Percentiles rank a stretch among this genome's conserved stretches.
Evolutionary conservation across 768 basidiomycete species (phyloP).

Genomic region (Leccinum truebloodii): DNA sequence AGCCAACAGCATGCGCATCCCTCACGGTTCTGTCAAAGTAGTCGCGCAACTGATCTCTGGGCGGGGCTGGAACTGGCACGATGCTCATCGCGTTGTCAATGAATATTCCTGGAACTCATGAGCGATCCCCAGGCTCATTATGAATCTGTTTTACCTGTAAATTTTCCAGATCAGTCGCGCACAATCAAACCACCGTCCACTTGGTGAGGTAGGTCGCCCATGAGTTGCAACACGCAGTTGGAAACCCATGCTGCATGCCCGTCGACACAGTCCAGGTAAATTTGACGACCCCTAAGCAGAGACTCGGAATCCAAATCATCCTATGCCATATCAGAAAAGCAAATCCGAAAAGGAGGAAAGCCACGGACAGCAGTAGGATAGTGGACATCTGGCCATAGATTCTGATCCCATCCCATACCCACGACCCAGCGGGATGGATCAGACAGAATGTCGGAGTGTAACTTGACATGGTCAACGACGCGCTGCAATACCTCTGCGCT

Average conservation of each 20-base stretch:
- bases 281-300: slow-evolving; percentile 64
- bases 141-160: slow-evolving; percentile 53
- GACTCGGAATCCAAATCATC: slow-evolving; percentile 72
- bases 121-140: neutral
- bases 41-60: slow-evolving; percentile 50
- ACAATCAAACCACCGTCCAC: slow-evolving; percentile 77
- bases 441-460: slow-evolving; percentile 54
- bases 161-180: slow-evolving; percentile 56
- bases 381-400: slow-evolving; percentile 58
- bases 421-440: slow-evolving; percentile 69
- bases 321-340: slow-evolving; percentile 37
- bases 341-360: slow-evolving; percentile 9
- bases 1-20: slow-evolving; percentile 74
- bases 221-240: slow-evolving; percentile 60
- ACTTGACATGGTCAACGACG: slow-evolving; percentile 57
- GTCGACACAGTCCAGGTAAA: slow-evolving; percentile 77
- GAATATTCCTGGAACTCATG: slow-evolving; percentile 56
- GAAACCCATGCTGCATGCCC: slow-evolving; percentile 90
- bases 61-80: slow-evolving; percentile 65
- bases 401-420: slow-evolving; percentile 96
- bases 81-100: slow-evolving; percentile 87
- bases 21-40: slow-evolving; percentile 63
- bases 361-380: slow-evolving; percentile 72
- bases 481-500: slow-evolving; percentile 59
- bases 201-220: slow-evolving; percentile 58